Conservation (phyloP, 257 asterid species). For the Penstemon barbatus region DNA sequence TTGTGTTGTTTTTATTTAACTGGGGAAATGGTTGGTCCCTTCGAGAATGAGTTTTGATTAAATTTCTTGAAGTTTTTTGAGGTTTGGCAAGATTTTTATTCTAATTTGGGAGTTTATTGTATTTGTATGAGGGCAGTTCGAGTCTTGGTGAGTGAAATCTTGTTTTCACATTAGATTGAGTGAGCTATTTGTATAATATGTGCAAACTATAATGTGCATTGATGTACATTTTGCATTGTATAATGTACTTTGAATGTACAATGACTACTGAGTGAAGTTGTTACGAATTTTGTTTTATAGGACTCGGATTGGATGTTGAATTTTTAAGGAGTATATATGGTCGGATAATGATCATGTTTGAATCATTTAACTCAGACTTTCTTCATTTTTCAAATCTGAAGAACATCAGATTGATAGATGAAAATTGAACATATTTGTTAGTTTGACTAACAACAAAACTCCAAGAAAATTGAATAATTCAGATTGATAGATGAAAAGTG, state of each 20-base stretch:
- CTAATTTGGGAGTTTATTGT: constrained; percentile 12
- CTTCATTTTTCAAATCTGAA: too few species aligned
- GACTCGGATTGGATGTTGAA: too few species aligned
- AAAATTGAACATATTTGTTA: too few species aligned
- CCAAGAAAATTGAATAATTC: too few species aligned
- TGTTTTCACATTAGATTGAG: neutral
- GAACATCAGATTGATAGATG: too few species aligned
- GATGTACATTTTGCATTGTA: neutral
- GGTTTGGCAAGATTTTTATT: constrained; percentile 12
- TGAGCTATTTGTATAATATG: neutral
- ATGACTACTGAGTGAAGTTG: neutral
- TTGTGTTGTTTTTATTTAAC: neutral
- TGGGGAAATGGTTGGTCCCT: constrained; percentile 19
- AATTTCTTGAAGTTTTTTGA: constrained; percentile 22
- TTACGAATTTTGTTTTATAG: too few species aligned
- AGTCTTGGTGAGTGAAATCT: neutral
- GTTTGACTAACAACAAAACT: too few species aligned
- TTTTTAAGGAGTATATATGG: too few species aligned
- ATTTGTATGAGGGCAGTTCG: neutral
- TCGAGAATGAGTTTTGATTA: constrained; percentile 24
- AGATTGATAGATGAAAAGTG: too few species aligned
- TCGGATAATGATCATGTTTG: too few species aligned
- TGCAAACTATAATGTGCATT: neutral
- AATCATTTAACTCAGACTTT: too few species aligned
- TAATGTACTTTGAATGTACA: constrained; percentile 5